These are phyloP conservation scores for Vitis hybrid DNA, from an alignment of 177 flowering plant genomes.

Conservation along the genomic window DNA sequence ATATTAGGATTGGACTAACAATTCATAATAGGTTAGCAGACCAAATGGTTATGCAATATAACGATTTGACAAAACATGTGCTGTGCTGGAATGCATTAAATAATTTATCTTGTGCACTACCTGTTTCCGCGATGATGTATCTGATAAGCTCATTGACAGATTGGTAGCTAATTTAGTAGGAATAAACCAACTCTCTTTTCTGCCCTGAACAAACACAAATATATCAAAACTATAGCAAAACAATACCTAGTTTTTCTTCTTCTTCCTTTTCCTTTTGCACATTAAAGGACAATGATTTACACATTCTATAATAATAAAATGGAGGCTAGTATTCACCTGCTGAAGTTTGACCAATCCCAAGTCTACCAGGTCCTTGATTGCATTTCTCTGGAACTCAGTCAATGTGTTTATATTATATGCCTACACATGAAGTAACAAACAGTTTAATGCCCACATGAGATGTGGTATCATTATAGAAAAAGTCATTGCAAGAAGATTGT, in stretches of 20 bases:
- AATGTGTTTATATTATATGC: conserved; percentile 79
- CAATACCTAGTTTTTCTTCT: background rate
- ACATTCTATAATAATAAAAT: background rate
- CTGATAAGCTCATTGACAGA: conserved; percentile 89
- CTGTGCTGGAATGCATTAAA: too few relatives aligned
- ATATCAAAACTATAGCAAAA: conserved; percentile 5
- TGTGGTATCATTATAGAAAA: background rate
- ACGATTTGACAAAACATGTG: too few relatives aligned
- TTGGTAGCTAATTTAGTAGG: conserved; percentile 91
- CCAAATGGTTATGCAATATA: too few relatives aligned
- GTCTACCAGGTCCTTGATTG: conserved; percentile 81
- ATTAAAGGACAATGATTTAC: background rate
- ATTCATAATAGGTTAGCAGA: too few relatives aligned
- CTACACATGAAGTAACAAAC: conserved; percentile 33
- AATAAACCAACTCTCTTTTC: conserved; percentile 96
- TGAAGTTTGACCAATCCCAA: conserved; percentile 86
- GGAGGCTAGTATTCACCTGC: conserved; percentile 49
- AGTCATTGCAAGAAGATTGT: background rate
- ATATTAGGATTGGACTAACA: too few relatives aligned
- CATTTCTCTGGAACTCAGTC: conserved; percentile 58
- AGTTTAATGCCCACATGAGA: background rate
- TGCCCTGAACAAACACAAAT: conserved; percentile 61
- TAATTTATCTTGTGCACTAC: conserved; percentile 23
- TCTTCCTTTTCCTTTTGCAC: background rate
- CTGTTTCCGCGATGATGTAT: conserved; percentile 81